Conservation (phyloP, 2,329 filamentous ascomycete genomes). For the Alternaria infectoria region DNA sequence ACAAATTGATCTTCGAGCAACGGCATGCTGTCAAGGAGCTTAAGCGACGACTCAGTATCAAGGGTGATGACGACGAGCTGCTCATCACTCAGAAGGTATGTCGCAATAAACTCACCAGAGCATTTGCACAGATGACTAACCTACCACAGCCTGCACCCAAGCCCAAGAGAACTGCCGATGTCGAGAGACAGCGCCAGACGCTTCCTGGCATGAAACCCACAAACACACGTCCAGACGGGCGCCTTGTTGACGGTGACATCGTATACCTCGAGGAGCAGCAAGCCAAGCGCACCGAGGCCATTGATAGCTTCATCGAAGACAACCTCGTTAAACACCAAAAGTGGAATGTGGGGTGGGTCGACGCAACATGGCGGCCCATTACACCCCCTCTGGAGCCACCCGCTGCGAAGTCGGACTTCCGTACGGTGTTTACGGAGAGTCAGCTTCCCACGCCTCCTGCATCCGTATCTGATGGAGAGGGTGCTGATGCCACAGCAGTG, state of each 20-base stretch:
- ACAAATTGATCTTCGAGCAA: conserved; percentile 82
- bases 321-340: conserved; percentile 87
- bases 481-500: conserved; percentile 47
- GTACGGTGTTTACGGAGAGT: conserved; percentile 46
- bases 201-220: conserved; percentile 62
- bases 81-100: conserved; percentile 87
- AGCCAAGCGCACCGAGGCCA: conserved; percentile 80
- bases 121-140: conserved; percentile 31
- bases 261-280: conserved; percentile 76
- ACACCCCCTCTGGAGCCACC: conserved; percentile 71
- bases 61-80: conserved; percentile 86
- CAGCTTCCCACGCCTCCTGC: conserved; percentile 57
- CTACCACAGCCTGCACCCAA: conserved; percentile 44
- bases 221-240: conserved; percentile 68
- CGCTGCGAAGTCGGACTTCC: conserved; percentile 46
- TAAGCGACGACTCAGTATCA: conserved; percentile 88
- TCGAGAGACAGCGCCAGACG: conserved; percentile 68
- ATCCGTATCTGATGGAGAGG: conserved; percentile 53
- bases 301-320: conserved; percentile 81
- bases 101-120: conserved; percentile 3
- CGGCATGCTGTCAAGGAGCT: conserved; percentile 82
- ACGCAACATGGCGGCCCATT: conserved; percentile 84
- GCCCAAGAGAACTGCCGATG: conserved; percentile 64
- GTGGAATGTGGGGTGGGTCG: conserved; percentile 90
- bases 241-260: conserved; percentile 77